Percentiles rank a stretch among this genome's conserved stretches.
Conservation (phyloP, 257 asterid genomes). For the Nicotiana obtusifolia region DNA sequence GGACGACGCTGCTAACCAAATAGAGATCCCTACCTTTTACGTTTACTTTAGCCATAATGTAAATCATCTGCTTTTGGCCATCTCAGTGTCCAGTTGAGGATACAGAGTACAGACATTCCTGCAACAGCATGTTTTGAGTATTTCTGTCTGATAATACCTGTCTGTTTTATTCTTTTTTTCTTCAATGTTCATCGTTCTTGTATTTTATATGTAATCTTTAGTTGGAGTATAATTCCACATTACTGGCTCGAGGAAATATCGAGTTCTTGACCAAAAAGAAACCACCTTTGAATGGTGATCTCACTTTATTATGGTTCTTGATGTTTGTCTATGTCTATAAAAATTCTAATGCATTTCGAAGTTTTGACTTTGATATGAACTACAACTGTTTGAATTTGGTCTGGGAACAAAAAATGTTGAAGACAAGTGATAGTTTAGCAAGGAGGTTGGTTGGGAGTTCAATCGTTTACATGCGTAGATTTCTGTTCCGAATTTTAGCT, state of each 20-base stretch:
- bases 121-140: not conserved
- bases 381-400: not conserved
- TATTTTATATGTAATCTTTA: not conserved
- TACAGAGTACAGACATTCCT: not conserved
- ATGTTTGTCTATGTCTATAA: not conserved
- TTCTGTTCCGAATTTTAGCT: slow-evolving; percentile 41
- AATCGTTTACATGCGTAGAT: slow-evolving; percentile 33
- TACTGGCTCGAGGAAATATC: not conserved
- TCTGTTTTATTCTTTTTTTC: not conserved
- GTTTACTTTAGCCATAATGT: not conserved
- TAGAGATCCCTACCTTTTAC: not conserved
- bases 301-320: not conserved
- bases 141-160: not conserved
- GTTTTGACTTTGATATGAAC: too few species aligned
- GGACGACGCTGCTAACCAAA: not conserved
- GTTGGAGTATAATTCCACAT: not conserved
- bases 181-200: not conserved
- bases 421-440: slow-evolving; percentile 10
- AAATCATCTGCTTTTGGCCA: not conserved
- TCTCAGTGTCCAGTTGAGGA: not conserved
- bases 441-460: slow-evolving; percentile 35
- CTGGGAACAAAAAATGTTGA: not conserved
- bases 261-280: not conserved
- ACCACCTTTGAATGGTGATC: not conserved
- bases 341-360: too few species aligned